phyloP scores from a whole-genome alignment of 345 rosid species.

The Salix arbutifolia region DNA sequence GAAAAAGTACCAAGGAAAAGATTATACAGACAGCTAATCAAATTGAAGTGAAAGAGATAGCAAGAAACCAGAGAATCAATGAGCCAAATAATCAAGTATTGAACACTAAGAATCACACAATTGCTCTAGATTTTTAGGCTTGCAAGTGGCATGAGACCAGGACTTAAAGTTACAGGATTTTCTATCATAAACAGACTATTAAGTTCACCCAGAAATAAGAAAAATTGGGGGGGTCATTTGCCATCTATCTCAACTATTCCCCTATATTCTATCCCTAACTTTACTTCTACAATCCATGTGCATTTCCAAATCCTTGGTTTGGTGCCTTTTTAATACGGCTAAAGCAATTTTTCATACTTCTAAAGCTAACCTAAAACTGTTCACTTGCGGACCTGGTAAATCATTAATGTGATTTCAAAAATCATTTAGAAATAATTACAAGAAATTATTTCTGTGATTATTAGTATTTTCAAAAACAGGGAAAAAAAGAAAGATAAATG shows the following conservation, averaged over 20 bases:
- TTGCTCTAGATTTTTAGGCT: not conserved
- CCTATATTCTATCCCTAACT: slow-evolving; percentile 3
- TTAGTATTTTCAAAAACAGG: too few relatives aligned
- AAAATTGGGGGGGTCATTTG: not conserved
- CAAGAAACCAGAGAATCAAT: not conserved
- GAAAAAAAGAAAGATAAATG: too few relatives aligned
- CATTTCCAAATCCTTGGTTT: not conserved
- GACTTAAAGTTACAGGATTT: not conserved
- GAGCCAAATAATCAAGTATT: not conserved
- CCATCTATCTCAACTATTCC: not conserved
- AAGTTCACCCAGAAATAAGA: not conserved
- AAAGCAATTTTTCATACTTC: not conserved
- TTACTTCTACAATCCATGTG: not conserved
- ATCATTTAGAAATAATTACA: not conserved
- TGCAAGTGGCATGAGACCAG: not conserved
- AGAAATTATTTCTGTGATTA: too few relatives aligned
- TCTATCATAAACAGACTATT: not conserved
- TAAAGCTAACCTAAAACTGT: not conserved
- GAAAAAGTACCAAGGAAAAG: not conserved
- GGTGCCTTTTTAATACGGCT: not conserved
- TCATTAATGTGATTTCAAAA: not conserved
- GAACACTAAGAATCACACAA: not conserved
- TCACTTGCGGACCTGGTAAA: not conserved
- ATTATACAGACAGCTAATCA: not conserved
- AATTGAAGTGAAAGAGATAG: not conserved